Evolutionary conservation across 2,329 filamentous ascomycete species (phyloP).

Genomic region (Ceratocystis variospora): DNA sequence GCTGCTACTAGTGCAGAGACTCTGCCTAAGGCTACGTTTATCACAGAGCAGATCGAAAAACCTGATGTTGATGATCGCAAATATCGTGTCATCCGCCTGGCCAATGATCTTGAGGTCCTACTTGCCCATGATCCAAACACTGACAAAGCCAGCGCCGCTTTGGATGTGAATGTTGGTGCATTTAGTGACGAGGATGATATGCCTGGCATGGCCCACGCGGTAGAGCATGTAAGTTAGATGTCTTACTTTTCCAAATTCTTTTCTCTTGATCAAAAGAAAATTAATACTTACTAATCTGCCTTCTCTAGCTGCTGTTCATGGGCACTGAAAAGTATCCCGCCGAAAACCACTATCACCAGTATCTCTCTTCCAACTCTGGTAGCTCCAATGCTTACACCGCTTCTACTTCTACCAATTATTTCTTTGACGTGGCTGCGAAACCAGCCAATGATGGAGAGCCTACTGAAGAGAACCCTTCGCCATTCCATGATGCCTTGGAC

Average conservation of each 20-base stretch:
- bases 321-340: slow-evolving; percentile 94
- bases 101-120: slow-evolving; percentile 79
- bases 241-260: not conserved
- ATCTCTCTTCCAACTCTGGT: slow-evolving; percentile 78
- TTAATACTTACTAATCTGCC: not conserved
- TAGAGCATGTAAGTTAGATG: slow-evolving; percentile 58
- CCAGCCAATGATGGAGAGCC: slow-evolving; percentile 46
- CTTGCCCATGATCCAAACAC: slow-evolving; percentile 89
- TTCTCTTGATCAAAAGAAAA: not conserved
- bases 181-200: slow-evolving; percentile 86
- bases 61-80: slow-evolving; percentile 72
- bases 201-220: slow-evolving; percentile 88
- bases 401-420: slow-evolving; percentile 90
- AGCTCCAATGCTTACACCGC: slow-evolving; percentile 92
- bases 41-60: slow-evolving; percentile 65
- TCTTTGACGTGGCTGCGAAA: slow-evolving; percentile 84
- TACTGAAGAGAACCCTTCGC: slow-evolving; percentile 42
- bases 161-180: slow-evolving; percentile 92
- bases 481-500: slow-evolving; percentile 68
- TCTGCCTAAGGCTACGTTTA: slow-evolving; percentile 11
- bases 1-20: not conserved
- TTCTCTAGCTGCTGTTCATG: slow-evolving; percentile 69
- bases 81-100: slow-evolving; percentile 74
- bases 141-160: slow-evolving; percentile 88
- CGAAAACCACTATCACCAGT: slow-evolving; percentile 92